A percentile compares a stretch with the other conserved stretches of the same genome.
phyloP scores from a whole-genome alignment of 1,284 basidiomycete genomes.

The Fomes fomentarius region DNA sequence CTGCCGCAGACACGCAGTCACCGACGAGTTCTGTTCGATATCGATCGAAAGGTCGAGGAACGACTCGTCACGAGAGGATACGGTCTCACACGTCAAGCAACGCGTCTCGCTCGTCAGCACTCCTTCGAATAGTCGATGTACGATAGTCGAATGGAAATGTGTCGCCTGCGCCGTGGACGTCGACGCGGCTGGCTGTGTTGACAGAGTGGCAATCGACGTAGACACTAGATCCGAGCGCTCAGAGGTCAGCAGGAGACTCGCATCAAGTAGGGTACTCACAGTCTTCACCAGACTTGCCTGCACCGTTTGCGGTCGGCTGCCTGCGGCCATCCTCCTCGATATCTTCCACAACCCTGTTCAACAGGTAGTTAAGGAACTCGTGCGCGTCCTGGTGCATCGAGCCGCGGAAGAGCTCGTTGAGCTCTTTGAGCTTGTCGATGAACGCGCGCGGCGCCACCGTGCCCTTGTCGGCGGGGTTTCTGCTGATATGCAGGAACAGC shows the following conservation, averaged over 20 bases:
- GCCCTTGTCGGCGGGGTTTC: conserved; percentile 76
- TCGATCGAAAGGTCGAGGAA: conserved; percentile 98
- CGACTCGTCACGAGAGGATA: conserved; percentile 94
- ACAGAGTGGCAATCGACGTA: conserved; percentile 57
- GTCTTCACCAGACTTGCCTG: conserved; percentile 48
- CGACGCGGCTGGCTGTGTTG: conserved; percentile 30
- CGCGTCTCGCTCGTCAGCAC: conserved; percentile 94
- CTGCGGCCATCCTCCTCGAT: conserved; percentile 72
- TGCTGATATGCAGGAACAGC: conserved; percentile 84
- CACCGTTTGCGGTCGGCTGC: conserved; percentile 26
- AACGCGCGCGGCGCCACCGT: conserved; percentile 87
- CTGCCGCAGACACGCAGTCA: conserved; percentile 93
- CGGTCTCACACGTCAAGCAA: conserved; percentile 96
- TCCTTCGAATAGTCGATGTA: conserved; percentile 94
- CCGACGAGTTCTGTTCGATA: conserved; percentile 95
- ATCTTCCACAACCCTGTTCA: conserved; percentile 94
- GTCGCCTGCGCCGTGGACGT: conserved; percentile 32
- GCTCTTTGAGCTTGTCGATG: conserved; percentile 87
- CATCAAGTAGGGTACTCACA: conserved; percentile 54
- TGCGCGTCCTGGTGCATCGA: conserved; percentile 96
- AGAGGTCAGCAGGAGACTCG: no score
- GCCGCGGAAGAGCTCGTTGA: conserved; percentile 86
- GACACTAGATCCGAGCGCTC: conserved; percentile 50
- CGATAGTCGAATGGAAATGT: conserved; percentile 65
- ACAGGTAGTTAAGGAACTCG: conserved; percentile 93